These are phyloP conservation scores for Aureobasidium sp. DNA, from an alignment of 2,329 filamentous ascomycete genomes.

Conservation along the genomic window DNA sequence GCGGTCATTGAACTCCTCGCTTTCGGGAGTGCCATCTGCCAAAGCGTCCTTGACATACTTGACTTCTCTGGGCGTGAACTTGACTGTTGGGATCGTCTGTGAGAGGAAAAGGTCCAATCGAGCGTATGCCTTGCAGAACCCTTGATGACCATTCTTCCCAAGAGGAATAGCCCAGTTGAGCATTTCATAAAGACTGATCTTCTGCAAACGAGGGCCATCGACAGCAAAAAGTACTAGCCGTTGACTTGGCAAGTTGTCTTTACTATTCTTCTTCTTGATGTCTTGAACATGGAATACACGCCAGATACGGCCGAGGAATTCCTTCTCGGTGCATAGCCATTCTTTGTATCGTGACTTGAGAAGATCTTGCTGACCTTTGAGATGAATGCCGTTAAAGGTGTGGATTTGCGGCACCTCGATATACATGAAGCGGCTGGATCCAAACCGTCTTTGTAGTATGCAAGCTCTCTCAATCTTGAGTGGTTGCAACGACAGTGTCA, in stretches of 20 bases:
- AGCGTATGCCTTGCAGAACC: slow-evolving; percentile 37
- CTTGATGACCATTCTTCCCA: slow-evolving; percentile 28
- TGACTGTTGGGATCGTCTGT: slow-evolving; percentile 31
- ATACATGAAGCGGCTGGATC: slow-evolving; percentile 37
- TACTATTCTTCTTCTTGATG: slow-evolving; percentile 24
- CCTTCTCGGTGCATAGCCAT: slow-evolving; percentile 32
- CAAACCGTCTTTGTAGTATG: slow-evolving; percentile 26
- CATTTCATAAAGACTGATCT: slow-evolving; percentile 25
- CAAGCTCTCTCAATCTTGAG: slow-evolving; percentile 19
- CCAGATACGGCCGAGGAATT: slow-evolving; percentile 38
- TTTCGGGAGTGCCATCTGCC: slow-evolving; percentile 31
- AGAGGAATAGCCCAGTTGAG: slow-evolving; percentile 37
- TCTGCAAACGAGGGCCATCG: slow-evolving; percentile 18
- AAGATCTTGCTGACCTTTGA: slow-evolving; percentile 21
- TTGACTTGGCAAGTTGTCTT: slow-evolving; percentile 8
- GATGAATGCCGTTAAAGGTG: slow-evolving; percentile 11
- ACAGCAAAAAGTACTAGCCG: slow-evolving; percentile 24
- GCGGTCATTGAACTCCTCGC: slow-evolving; percentile 31
- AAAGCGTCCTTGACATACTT: slow-evolving; percentile 25
- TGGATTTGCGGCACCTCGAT: slow-evolving; percentile 30
- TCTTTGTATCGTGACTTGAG: slow-evolving; percentile 25
- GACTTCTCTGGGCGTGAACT: slow-evolving; percentile 34
- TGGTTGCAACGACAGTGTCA: slow-evolving; percentile 21
- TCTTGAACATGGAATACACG: slow-evolving; percentile 32
- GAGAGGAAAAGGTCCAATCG: slow-evolving; percentile 39